Evolutionary conservation across 352 stramenopile genomes (phyloP), one percentile per base, ranked within the genome.

Genomic region (Pythium folliculosum): DNA sequence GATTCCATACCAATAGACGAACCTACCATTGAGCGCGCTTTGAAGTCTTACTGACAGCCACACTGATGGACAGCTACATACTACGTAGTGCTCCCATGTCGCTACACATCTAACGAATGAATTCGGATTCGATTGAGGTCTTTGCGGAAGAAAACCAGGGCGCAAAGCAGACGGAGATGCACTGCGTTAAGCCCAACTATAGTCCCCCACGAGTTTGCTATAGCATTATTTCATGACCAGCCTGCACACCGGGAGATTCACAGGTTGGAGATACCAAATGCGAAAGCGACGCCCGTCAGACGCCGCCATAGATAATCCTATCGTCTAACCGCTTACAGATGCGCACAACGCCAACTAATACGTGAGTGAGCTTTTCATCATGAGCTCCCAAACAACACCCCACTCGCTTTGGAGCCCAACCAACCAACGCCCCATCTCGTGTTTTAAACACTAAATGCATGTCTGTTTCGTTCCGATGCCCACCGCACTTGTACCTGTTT

Each of bases 221-320:
- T 92, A 68, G 84, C 84, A 91, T 91, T 92, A 65, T 90, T 92
- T 77, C 72, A 92, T 92, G 80, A 92, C 81, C 84, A 82, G 81
- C 77, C 62, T 74, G 83, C 78, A 90, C 84, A 92, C 80, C 38
- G 40, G 62, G 23, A 67, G 60, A 69, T 92, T 90, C 77, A 90
- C 78, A 77, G 72, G 79, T 82, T 83, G 82, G 84, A 92, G 84
- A 92, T 92, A 92, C 84, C 82, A 91, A 92, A 91, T 92, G 84
- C 84, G 77, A 75, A 17, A 6, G 35, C 55, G 13, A n/a, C 32
- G 43, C 45, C 21, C 45, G n/a, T 32, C 21, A 7, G 22, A 1
- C 17, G 12, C 10, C 19, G 35, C 40, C 35, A 35, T 52, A 5
- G 10, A 12, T 44, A 5, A 5, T 40, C 8, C 35, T 16, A 40